A percentile compares a stretch with the other conserved stretches of the same genome.
phyloP scores from a whole-genome alignment of 805 yeast species.

The Lipomyces starkeyi region DNA sequence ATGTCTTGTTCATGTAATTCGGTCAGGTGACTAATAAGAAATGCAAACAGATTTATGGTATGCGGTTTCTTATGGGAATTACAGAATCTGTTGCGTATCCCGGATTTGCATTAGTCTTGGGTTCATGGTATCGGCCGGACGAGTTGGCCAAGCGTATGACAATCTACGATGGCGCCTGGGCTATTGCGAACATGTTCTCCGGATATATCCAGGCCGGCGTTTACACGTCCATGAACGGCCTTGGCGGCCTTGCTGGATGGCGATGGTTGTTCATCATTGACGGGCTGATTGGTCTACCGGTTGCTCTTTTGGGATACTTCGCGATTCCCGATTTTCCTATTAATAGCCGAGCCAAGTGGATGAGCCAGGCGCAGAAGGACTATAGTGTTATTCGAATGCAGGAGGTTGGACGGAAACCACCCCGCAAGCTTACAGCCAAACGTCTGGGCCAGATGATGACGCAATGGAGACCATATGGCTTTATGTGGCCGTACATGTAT shows the following conservation, averaged over 20 bases:
- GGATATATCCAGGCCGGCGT: conserved; percentile 69
- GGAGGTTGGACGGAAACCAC: conserved; percentile 20
- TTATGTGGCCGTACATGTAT: conserved; percentile 15
- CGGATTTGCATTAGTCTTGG: conserved; percentile 44
- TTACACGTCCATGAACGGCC: conserved; percentile 55
- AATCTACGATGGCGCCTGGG: conserved; percentile 65
- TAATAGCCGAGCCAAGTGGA: conserved; percentile 58
- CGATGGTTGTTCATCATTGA: conserved; percentile 46
- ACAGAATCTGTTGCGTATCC: conserved; percentile 69
- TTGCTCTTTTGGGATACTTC: conserved; percentile 31
- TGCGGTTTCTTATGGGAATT: conserved; percentile 23
- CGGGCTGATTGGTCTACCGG: conserved; percentile 33
- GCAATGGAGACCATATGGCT: conserved; percentile 25
- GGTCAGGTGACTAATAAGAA: conserved; percentile 41
- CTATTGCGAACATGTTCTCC: conserved; percentile 64
- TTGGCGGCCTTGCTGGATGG: conserved; percentile 66
- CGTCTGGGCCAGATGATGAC: conserved; percentile 14
- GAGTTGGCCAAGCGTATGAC: conserved; percentile 68
- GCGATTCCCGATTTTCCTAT: conserved; percentile 69
- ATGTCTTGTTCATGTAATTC: not conserved
- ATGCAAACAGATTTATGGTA: conserved; percentile 47
- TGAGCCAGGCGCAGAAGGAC: conserved; percentile 44
- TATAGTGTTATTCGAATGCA: conserved; percentile 25
- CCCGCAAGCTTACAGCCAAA: conserved; percentile 12
- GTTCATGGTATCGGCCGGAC: conserved; percentile 58